Evolutionary conservation across 164 flowering plant species (phyloP), one percentile per base, ranked within the genome.

Genomic region (Tetracentron sinense): DNA sequence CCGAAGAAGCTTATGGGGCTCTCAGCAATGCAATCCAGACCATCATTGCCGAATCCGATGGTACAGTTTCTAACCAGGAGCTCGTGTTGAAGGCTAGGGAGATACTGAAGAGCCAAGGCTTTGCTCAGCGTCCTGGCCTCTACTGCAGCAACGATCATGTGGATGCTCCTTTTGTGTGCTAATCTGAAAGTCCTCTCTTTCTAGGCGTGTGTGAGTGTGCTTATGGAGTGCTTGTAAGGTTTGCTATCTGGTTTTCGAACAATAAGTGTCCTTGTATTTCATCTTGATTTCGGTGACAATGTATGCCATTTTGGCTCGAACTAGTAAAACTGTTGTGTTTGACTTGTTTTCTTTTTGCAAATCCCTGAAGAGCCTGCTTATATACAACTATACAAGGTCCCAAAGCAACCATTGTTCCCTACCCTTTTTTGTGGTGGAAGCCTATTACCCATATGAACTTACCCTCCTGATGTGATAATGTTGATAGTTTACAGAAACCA

Each of bases 1-100:
- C 88, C 10, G 23, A 19, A 17, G 67, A 66, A 44, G 81, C 98
- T n/a, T 90, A 93, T 77, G 98, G 97, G 35, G 98, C 98, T 26
- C 79, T 89, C 17, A 93, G 97, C 80, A 90, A 94, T 69, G 96
- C 93, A n/a, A 88, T 94, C 42, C 98, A 94, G 82, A 79, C 72
- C 11, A 86, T 94, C 26, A 56, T 94, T 30, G 74, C 69, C 0
- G 83, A 89, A 63, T 69, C 81, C 0, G 80, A 79, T 70, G 91
- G 88, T 3, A 8, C 30, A 6, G 60, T 90, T 27, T 75, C 79
- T 3, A 89, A 90, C 42, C 79, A 79, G 59, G 85, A 87, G 60
- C 75, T 94, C 15, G 98, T 94, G 54, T 12, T 65, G 42, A 81
- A 69, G 72, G 91, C 97, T 2, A 79, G 98, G 80, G 27, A 82